These are phyloP conservation scores for Ramaria sp. DNA, from an alignment of 768 basidiomycete species.

Conservation along the genomic window DNA sequence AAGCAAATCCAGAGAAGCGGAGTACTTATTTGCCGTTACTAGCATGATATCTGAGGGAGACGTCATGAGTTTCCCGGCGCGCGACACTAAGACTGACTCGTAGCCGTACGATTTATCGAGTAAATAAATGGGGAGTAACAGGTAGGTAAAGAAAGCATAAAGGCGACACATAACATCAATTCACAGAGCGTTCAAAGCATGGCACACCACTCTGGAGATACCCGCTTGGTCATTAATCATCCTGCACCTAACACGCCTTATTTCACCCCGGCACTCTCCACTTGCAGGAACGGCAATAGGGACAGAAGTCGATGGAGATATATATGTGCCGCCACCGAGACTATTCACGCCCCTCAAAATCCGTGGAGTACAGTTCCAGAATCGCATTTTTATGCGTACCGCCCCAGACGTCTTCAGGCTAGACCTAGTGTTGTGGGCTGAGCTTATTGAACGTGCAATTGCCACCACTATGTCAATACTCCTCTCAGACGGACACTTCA, in stretches of 20 bases:
- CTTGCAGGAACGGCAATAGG: constrained; percentile 39
- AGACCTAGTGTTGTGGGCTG: neutral
- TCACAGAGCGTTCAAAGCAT: too few relatives aligned
- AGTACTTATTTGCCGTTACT: too few relatives aligned
- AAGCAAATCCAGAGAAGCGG: too few relatives aligned
- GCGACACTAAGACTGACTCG: too few relatives aligned
- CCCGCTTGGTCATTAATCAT: constrained; percentile 18
- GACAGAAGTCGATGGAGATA: constrained; percentile 27
- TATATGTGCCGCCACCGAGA: constrained; percentile 26
- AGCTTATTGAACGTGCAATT: constrained; percentile 14
- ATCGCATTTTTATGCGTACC: constrained; percentile 33
- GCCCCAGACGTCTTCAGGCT: too few relatives aligned
- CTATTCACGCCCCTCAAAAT: constrained; percentile 45
- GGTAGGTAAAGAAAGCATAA: too few relatives aligned
- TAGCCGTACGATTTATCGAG: too few relatives aligned
- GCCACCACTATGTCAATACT: constrained; percentile 54
- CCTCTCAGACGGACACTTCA: constrained; percentile 41
- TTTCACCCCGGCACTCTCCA: constrained; percentile 35
- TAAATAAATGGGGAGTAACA: too few relatives aligned
- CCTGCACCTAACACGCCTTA: constrained; percentile 33
- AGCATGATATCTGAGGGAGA: too few relatives aligned
- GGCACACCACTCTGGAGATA: neutral
- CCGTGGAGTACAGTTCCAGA: constrained; percentile 41
- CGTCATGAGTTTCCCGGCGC: too few relatives aligned
- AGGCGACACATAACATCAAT: too few relatives aligned